Evolutionary conservation across 169 alveolate genomes (phyloP).

Genomic region (Eimeria acervulina): DNA sequence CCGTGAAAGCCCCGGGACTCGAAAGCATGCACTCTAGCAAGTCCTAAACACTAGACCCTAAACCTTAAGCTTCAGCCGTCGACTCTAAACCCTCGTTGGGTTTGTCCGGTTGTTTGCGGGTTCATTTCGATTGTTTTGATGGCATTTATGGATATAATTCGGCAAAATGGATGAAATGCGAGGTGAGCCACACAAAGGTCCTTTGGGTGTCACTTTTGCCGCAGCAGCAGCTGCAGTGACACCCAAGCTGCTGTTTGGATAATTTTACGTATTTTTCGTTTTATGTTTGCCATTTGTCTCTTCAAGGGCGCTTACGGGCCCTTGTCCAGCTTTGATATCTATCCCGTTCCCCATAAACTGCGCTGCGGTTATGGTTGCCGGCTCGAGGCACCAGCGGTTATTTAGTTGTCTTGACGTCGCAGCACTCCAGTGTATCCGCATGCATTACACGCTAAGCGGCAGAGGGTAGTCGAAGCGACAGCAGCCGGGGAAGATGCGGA

Average conservation of each 20-base stretch:
- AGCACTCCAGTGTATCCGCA: neutral
- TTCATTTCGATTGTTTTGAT: neutral
- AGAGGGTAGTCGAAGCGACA: neutral
- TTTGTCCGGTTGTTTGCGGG: slow-evolving; percentile 1
- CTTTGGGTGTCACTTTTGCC: slow-evolving; percentile 42
- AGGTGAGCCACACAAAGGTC: slow-evolving; percentile 22
- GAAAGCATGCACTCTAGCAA: slow-evolving; percentile 23
- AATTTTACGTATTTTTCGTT: neutral
- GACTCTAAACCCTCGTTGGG: slow-evolving; percentile 33
- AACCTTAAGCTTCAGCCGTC: neutral
- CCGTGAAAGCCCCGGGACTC: slow-evolving; percentile 31
- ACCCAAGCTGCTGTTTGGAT: neutral
- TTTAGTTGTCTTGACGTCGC: neutral
- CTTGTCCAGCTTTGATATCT: neutral
- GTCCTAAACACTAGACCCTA: slow-evolving; percentile 31
- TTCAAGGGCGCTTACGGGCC: neutral
- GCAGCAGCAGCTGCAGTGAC: neutral
- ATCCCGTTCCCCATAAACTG: neutral
- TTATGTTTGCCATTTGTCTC: too few species aligned
- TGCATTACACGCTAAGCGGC: neutral
- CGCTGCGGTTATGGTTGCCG: neutral
- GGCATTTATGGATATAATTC: neutral
- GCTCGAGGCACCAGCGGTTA: neutral
- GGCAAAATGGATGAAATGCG: slow-evolving; percentile 63
- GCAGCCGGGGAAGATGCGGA: neutral